Base-by-base conservation (phyloP, 179 eudicot genomes). In the Spergularia azorica region DNA sequence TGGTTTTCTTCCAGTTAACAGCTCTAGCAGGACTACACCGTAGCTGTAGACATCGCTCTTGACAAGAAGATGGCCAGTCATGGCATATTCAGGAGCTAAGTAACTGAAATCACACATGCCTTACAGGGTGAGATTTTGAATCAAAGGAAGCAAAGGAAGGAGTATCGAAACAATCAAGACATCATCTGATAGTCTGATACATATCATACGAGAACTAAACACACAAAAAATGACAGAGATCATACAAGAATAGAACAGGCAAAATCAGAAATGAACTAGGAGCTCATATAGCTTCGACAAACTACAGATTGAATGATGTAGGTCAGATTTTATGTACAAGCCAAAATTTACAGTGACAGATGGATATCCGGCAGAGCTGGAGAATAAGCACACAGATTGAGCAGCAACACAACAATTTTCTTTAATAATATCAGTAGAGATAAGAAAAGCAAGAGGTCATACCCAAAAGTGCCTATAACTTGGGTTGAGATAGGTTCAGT, bases 11-110 rank as follows among this genome's bases (percentile, higher is more conserved):
- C 98, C 99, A 0, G 92, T 92, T 80, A 96, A 84, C 54, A 96
- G 95, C 87, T 96, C 99, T 15, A 94, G 93, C 32, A 96, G 92
- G 74, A 96, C 99, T 15, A 96, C 98, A 10, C 99, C 98, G 13
- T 96, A 96, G 92, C 99, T 96, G 80, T 94, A 96, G 15, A 96
- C 99, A 65, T 96, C 99, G 13, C 99, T 96, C 80, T 94, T 96
- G 55, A 92, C 98, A 0, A 96, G 97, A 55, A 96, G 89, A 82
- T 96, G 99, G n/a, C 99, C 98, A 0, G 99, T 92, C 99, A 96
- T 94, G 48, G 99, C 99, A 20, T 96, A 96, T 76, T 96, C 99
- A 32, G 98, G 99, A 68, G 98, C 99, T 50, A 96, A 79, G 83
- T 96, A 96, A 39, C 99, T 96, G 89, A 56, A 81, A 67, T 67